Evolutionary conservation across 768 basidiomycete genomes (phyloP).

Genomic region (Lanmaoa pseudosensibilis): DNA sequence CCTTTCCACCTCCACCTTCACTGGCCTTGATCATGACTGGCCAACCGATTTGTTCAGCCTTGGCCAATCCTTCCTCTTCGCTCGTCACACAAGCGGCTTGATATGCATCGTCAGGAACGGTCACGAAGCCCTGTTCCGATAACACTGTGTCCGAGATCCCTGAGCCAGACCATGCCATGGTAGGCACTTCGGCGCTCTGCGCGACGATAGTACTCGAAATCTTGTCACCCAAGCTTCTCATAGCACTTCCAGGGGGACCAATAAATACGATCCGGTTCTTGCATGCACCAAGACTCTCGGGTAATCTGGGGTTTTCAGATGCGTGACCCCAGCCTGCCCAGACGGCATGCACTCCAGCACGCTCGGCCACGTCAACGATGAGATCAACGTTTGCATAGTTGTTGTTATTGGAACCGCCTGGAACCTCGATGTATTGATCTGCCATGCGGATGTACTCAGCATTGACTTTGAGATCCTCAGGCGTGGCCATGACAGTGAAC

Average conservation of each 20-base stretch:
- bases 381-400: slow-evolving; percentile 99
- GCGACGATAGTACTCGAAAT: slow-evolving; percentile 99
- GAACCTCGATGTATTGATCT: slow-evolving; percentile 97
- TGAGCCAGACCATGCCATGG: slow-evolving; percentile 98
- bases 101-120: slow-evolving; percentile 91
- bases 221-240: slow-evolving; percentile 99
- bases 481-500: slow-evolving; percentile 99
- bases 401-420: slow-evolving; percentile 98
- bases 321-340: slow-evolving; percentile 99
- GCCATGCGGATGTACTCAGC: slow-evolving; percentile 99
- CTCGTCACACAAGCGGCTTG: slow-evolving; percentile 80
- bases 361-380: slow-evolving; percentile 97
- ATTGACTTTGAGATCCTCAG: slow-evolving; percentile 97
- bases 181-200: slow-evolving; percentile 93
- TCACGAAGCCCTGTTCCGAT: slow-evolving; percentile 86
- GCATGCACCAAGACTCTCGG: slow-evolving; percentile 88
- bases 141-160: slow-evolving; percentile 87
- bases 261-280: slow-evolving; percentile 99
- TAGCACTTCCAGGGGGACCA: slow-evolving; percentile 96
- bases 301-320: slow-evolving; percentile 95
- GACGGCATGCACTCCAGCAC: slow-evolving; percentile 96
- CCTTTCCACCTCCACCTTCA: slow-evolving; percentile 98
- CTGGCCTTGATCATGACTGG: slow-evolving; percentile 99
- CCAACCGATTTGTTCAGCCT: slow-evolving; percentile 88
- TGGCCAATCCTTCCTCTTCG: slow-evolving; percentile 83